Evolutionary conservation across 2,329 filamentous ascomycete species (phyloP).

Genomic region (Xylariaceae sp.): DNA sequence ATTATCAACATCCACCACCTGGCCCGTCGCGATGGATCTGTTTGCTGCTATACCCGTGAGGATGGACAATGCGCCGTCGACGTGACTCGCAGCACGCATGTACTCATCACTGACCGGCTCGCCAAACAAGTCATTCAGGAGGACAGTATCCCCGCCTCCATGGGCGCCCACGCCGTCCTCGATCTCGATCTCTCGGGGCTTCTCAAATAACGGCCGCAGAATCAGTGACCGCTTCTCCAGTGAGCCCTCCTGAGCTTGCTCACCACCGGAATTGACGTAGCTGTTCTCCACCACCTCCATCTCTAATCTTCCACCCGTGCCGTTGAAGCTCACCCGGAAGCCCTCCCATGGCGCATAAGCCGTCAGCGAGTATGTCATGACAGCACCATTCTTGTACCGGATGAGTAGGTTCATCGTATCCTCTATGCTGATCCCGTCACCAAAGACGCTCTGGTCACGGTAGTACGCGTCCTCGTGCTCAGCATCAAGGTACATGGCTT

Average conservation of each 20-base stretch:
- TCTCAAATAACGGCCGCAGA: slow-evolving; percentile 51
- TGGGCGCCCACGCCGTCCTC: slow-evolving; percentile 50
- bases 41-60: slow-evolving; percentile 58
- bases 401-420: slow-evolving; percentile 61
- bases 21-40: slow-evolving; percentile 50
- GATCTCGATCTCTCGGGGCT: slow-evolving; percentile 52
- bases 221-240: slow-evolving; percentile 45
- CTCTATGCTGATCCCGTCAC: slow-evolving; percentile 60
- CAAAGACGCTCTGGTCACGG: slow-evolving; percentile 59
- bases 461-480: slow-evolving; percentile 61
- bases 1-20: slow-evolving; percentile 53
- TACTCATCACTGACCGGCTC: slow-evolving; percentile 46
- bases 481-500: slow-evolving; percentile 56
- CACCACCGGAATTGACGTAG: slow-evolving; percentile 57
- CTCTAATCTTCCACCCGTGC: slow-evolving; percentile 54
- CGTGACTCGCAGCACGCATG: slow-evolving; percentile 51
- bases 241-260: slow-evolving; percentile 50
- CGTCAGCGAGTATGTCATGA: slow-evolving; percentile 55
- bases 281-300: slow-evolving; percentile 59
- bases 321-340: slow-evolving; percentile 54
- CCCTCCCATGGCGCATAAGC: slow-evolving; percentile 62
- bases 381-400: slow-evolving; percentile 50
- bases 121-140: slow-evolving; percentile 56
- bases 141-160: slow-evolving; percentile 54
- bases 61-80: slow-evolving; percentile 56